A percentile compares a stretch with the other conserved stretches of the same genome.
These are phyloP conservation scores for Limnanthes douglasii DNA, from an alignment of 345 rosid genomes.

Conservation along the genomic window DNA sequence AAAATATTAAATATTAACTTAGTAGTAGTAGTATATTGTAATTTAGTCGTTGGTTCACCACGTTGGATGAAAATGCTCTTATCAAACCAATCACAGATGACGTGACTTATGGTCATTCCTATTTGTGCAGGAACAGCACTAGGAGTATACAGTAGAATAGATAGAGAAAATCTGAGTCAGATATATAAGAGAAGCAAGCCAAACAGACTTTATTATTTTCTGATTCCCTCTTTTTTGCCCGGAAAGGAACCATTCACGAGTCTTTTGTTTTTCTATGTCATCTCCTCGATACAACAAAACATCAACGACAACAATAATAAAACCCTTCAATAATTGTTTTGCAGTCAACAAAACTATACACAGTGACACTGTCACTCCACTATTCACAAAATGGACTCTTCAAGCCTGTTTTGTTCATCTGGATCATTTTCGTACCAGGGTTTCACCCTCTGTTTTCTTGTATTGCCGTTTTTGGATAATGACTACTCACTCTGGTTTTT, in stretches of 20 bases:
- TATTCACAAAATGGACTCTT: conserved; percentile 4
- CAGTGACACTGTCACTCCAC: neutral
- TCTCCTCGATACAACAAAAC: neutral
- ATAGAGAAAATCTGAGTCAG: too few relatives aligned
- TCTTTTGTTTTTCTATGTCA: neutral
- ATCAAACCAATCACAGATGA: too few relatives aligned
- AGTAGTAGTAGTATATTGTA: too few relatives aligned
- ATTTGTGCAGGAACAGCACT: too few relatives aligned
- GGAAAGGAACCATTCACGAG: conserved; percentile 3
- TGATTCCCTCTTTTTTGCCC: neutral
- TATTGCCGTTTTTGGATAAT: neutral
- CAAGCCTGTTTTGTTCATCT: too few relatives aligned
- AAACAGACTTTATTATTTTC: neutral
- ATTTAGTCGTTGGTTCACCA: too few relatives aligned
- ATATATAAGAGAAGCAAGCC: neutral
- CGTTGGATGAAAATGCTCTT: too few relatives aligned
- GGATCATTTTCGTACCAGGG: conserved; percentile 2
- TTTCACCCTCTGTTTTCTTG: neutral
- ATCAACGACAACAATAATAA: too few relatives aligned
- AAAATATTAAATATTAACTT: too few relatives aligned
- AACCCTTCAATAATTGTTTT: neutral
- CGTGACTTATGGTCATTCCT: neutral
- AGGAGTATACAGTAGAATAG: too few relatives aligned
- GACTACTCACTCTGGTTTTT: neutral
- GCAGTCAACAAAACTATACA: too few relatives aligned